Evolutionary conservation across 176 grass and related monocot species (phyloP), one percentile per base, ranked within the genome.

Genomic region (Oryza punctata): DNA sequence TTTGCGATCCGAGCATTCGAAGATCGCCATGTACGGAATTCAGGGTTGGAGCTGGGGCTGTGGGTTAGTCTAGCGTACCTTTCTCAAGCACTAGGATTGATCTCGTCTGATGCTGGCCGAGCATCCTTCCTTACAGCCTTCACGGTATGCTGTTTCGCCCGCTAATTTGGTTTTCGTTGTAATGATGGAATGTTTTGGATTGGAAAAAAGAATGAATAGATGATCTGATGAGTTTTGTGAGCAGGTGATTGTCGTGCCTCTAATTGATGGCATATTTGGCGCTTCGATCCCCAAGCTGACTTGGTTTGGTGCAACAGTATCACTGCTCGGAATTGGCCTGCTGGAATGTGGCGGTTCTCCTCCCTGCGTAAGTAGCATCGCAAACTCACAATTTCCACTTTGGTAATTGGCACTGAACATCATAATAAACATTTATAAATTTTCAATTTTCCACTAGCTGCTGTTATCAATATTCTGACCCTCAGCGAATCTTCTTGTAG

Each of bases 201-300:
- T 63, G 12, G 3, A 32, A 35, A 30, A 32, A 32, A 33, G 5
- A 50, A 50, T 47, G 45, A 47, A 47, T 47, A 15, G 70, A 45
- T 77, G 8, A 79, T 63, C 50, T 76, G n/a, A 61, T 28, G 24
- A 59, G 71, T 63, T 30, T 1, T 83, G n/a, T 91, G 33, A 74
- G 35, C 87, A 98, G 96, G 91, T 98, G 14, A 87, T 98, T 75
- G 85, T 95, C 75, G 93, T 98, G 49, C 93, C 96, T n/a, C 84
- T 98, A 38, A 91, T 95, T 66, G 93, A 94, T 85, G 96, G 96
- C 57, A 85, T 95, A 33, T 84, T 90, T 69, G 96, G 96, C 29
- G 85, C 89, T 24, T 76, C 89, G 0, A 83, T 98, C 29, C 87
- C 96, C 50, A 87, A 77, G 47, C 67, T 90, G 65, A 98, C 86